Evolutionary conservation across 192 early-diverging fungal genomes (phyloP), one percentile per base, ranked within the genome.

Genomic region (Thamnidium elegans): DNA sequence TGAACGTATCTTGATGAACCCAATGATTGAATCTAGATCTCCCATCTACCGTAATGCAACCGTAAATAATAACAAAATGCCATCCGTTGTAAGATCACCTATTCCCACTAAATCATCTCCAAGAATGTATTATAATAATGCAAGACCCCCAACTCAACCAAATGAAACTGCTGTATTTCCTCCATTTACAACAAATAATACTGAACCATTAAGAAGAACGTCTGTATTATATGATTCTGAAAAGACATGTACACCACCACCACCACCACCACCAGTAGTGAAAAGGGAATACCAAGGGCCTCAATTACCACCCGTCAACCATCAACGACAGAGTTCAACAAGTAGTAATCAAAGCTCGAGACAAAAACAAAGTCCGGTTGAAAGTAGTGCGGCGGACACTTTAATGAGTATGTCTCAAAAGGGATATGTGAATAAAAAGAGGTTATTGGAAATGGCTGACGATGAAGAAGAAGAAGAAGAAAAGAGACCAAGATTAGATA

Each of bases 1-100:
- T 9, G 71, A 72, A 26, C 64, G 65, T 15, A 58, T 60, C 14
- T 60, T 66, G 36, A 73, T 73, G 71, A 67, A 73, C 23, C 71
- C 71, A 19, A 73, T 73, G 26, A 15, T 15, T 11, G 31, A 8
- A 34, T 34, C 44, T 6, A 13, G 17, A 39, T 48, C 26, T 23
- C 17, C 31, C 19, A 59, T 5, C 15, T 21, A 59, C 43, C 36
- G n/a, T 39, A 36, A 59, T 45, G 31, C 55, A 5, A 59, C 39
- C 39, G 23, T 59, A 36, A 45, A 3, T 9, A 39, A 39, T 10
- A 39, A 11, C 4, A 59, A 59, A 43, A 59, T 59, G 11, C 58
- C 58, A 23, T 26, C 51, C 10, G 58, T 59, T 5, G 39, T 59
- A 15, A 43, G 58, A 45, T 59, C 58, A 23, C 58, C 58, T 21